A percentile compares a stretch with the other conserved stretches of the same genome.
These are phyloP conservation scores for Grosmannia clavigera DNA, from an alignment of 2,329 filamentous ascomycete genomes.

Conservation along the genomic window DNA sequence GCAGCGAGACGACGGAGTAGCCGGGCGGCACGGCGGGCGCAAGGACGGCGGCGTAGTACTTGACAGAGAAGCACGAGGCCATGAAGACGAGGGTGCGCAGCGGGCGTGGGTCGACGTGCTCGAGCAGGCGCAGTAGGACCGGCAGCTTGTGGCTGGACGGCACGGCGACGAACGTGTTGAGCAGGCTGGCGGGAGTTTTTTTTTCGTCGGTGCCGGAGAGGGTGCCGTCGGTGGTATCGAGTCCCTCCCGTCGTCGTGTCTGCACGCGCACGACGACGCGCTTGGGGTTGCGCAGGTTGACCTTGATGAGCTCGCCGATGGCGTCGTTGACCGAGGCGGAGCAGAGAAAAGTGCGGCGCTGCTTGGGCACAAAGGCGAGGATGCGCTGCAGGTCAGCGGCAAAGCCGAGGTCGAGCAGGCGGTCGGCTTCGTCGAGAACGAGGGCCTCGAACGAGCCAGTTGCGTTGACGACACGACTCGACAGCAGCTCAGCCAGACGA, in stretches of 20 bases:
- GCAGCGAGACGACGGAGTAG: constrained; percentile 65
- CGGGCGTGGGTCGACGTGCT: constrained; percentile 57
- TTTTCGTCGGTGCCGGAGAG: constrained; percentile 51
- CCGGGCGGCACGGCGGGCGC: constrained; percentile 56
- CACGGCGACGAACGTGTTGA: constrained; percentile 72
- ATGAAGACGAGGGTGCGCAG: constrained; percentile 85
- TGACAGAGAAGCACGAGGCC: constrained; percentile 86
- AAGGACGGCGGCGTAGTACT: constrained; percentile 80
- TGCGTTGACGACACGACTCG: constrained; percentile 77
- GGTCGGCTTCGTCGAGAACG: constrained; percentile 88
- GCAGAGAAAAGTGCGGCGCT: constrained; percentile 84
- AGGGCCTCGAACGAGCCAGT: constrained; percentile 85
- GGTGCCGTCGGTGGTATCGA: constrained; percentile 34
- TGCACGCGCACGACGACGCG: constrained; percentile 92
- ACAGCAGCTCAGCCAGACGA: constrained; percentile 73
- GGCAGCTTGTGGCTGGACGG: constrained; percentile 73
- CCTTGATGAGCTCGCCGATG: constrained; percentile 81
- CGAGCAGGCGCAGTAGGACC: constrained; percentile 57
- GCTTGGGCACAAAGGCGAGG: constrained; percentile 73
- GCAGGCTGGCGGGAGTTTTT: constrained; percentile 80
- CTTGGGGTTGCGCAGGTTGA: constrained; percentile 86
- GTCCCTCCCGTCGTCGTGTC: constrained; percentile 34
- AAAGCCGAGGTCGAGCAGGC: constrained; percentile 86
- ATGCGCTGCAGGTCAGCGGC: constrained; percentile 84
- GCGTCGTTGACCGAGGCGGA: constrained; percentile 94